phyloP scores from a whole-genome alignment of 495 filamentous ascomycete genomes.

The Diplogelasinospora grovesii region DNA sequence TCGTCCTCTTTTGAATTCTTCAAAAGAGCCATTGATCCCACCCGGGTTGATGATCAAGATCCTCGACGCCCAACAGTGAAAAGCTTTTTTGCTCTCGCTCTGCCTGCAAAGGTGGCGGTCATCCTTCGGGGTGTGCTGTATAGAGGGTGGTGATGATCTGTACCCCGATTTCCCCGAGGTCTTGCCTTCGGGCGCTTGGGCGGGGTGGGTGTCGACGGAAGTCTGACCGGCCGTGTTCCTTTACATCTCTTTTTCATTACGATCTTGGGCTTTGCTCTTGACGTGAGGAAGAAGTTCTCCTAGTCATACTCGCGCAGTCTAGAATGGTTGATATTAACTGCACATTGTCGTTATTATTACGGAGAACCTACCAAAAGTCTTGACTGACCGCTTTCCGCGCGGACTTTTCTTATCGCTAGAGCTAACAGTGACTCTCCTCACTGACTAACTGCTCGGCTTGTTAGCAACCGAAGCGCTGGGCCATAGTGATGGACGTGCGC shows the following conservation, averaged over 20 bases:
- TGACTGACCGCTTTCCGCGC: too few species aligned
- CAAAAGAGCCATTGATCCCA: constrained; percentile 59
- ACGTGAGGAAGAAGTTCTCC: constrained; percentile 41
- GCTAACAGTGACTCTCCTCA: too few species aligned
- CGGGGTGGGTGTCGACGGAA: constrained; percentile 55
- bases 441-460: too few species aligned
- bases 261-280: constrained; percentile 30
- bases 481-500: too few species aligned
- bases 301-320: too few species aligned
- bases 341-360: too few species aligned
- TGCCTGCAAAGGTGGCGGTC: constrained; percentile 45
- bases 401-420: too few species aligned
- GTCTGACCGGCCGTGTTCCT: constrained; percentile 50
- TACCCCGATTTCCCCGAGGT: constrained; percentile 41
- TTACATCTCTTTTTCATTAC: constrained; percentile 46
- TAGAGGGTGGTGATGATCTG: constrained; percentile 60
- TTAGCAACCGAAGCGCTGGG: too few species aligned
- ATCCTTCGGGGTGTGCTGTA: constrained; percentile 31
- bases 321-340: too few species aligned
- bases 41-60: constrained; percentile 56
- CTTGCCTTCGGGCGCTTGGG: constrained; percentile 47
- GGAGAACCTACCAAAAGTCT: too few species aligned
- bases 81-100: constrained; percentile 39
- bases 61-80: constrained; percentile 57
- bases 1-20: constrained; percentile 71